These are phyloP conservation scores for Fusarium globosum DNA, from an alignment of 2,329 filamentous ascomycete species.

Conservation along the genomic window DNA sequence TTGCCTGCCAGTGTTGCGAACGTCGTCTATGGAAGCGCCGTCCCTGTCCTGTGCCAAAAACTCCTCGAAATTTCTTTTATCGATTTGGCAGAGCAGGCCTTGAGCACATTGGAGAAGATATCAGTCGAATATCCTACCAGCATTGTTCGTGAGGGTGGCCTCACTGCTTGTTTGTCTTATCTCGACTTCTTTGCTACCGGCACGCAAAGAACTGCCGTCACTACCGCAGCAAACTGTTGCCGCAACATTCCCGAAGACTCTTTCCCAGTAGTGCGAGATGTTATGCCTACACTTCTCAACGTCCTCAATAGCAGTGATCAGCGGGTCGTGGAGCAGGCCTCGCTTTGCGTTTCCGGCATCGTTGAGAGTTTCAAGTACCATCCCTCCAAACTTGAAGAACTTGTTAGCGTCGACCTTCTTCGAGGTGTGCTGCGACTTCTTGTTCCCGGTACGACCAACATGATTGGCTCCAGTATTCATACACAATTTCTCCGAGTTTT, in stretches of 20 bases:
- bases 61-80: conserved; percentile 96
- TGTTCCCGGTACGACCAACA: conserved; percentile 92
- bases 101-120: conserved; percentile 97
- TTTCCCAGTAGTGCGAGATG: conserved; percentile 89
- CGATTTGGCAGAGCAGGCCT: conserved; percentile 93
- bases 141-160: conserved; percentile 93
- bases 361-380: conserved; percentile 97
- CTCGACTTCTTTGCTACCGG: conserved; percentile 98
- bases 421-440: conserved; percentile 87
- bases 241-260: conserved; percentile 95
- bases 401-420: conserved; percentile 89
- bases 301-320: conserved; percentile 94
- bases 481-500: conserved; percentile 95
- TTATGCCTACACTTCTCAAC: conserved; percentile 94
- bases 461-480: conserved; percentile 93
- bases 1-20: conserved; percentile 92
- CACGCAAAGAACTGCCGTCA: conserved; percentile 95
- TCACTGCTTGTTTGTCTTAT: conserved; percentile 95
- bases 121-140: conserved; percentile 94
- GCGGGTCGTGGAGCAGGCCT: conserved; percentile 95
- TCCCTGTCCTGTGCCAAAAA: conserved; percentile 94
- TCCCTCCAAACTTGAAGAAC: conserved; percentile 87
- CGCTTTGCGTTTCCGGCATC: conserved; percentile 92
- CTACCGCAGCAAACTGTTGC: conserved; percentile 97
- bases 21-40: conserved; percentile 96